A percentile compares a stretch with the other conserved stretches of the same genome.
Conservation (phyloP, 176 grass and related monocot genomes). For the Urochloa ruziziensis region DNA sequence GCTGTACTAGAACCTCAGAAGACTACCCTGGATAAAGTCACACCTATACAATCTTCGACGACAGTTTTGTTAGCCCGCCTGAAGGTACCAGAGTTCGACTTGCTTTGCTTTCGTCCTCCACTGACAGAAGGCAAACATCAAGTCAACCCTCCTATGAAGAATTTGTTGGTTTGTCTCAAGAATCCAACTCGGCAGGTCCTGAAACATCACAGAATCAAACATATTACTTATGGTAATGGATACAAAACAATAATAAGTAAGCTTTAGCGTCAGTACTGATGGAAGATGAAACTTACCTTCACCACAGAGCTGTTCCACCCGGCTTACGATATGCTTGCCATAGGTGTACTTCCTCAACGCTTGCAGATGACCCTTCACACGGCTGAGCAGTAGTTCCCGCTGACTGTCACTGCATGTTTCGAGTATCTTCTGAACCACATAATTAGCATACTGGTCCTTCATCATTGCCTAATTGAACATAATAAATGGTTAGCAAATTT, state of each 20-base stretch:
- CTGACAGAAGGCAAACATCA: neutral
- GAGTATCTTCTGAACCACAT: constrained; percentile 93
- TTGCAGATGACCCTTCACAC: constrained; percentile 59
- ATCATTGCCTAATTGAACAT: constrained; percentile 67
- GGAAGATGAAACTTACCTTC: constrained; percentile 41
- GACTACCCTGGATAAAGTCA: constrained; percentile 38
- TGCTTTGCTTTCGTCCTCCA: too few species aligned
- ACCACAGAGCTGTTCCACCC: constrained; percentile 74
- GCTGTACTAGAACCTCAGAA: constrained; percentile 40
- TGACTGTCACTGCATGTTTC: constrained; percentile 66
- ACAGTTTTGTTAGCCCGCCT: constrained; percentile 40
- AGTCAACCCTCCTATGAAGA: neutral
- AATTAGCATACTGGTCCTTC: constrained; percentile 93
- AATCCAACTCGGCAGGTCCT: constrained; percentile 36
- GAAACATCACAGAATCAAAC: constrained; percentile 7
- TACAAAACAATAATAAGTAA: neutral
- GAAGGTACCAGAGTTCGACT: constrained; percentile 2
- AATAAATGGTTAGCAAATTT: constrained; percentile 29
- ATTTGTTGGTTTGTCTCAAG: neutral
- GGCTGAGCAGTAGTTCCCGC: constrained; percentile 65
- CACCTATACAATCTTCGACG: constrained; percentile 39
- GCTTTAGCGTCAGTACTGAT: neutral
- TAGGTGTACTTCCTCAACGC: constrained; percentile 89
- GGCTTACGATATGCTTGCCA: constrained; percentile 77
- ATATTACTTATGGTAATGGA: neutral